Conservation (phyloP, 495 filamentous ascomycete species). For the Pseudevernia furfuracea region DNA sequence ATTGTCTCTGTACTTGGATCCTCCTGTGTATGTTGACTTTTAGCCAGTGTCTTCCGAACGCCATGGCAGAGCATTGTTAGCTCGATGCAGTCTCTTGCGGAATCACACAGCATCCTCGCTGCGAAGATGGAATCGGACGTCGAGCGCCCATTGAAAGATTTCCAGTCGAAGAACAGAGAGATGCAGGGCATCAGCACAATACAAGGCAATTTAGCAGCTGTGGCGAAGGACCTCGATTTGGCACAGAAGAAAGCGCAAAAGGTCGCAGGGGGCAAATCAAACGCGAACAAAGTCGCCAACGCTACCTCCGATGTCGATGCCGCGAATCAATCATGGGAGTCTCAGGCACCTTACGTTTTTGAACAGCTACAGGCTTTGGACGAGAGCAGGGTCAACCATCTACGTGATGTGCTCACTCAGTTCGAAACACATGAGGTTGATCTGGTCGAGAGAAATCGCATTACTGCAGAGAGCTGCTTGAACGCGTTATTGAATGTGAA, state of each 20-base stretch:
- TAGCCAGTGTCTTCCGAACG: conserved; percentile 69
- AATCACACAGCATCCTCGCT: conserved; percentile 76
- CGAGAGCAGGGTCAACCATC: conserved; percentile 79
- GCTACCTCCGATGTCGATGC: conserved; percentile 68
- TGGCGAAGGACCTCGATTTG: conserved; percentile 78
- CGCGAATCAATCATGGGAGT: conserved; percentile 82
- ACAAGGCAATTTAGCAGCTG: conserved; percentile 65
- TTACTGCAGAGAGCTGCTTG: conserved; percentile 71
- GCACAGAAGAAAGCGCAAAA: conserved; percentile 86
- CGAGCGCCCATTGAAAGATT: conserved; percentile 73
- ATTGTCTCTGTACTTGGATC: conserved; percentile 8
- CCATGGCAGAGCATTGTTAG: conserved; percentile 89
- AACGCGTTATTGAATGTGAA: conserved; percentile 81
- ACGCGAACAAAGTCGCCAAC: conserved; percentile 68
- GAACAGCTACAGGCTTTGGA: conserved; percentile 90
- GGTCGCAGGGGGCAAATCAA: conserved; percentile 73
- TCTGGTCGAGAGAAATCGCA: conserved; percentile 67
- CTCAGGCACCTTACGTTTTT: conserved; percentile 90
- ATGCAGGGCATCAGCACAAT: conserved; percentile 79
- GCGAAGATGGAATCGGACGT: conserved; percentile 85
- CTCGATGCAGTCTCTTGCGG: conserved; percentile 69
- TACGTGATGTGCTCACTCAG: conserved; percentile 88
- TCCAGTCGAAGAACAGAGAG: conserved; percentile 63
- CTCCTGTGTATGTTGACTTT: conserved; percentile 22
- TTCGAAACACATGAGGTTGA: conserved; percentile 90